Evolutionary conservation across 495 filamentous ascomycete species (phyloP).

Genomic region (Massariosphaeria phaeospora): DNA sequence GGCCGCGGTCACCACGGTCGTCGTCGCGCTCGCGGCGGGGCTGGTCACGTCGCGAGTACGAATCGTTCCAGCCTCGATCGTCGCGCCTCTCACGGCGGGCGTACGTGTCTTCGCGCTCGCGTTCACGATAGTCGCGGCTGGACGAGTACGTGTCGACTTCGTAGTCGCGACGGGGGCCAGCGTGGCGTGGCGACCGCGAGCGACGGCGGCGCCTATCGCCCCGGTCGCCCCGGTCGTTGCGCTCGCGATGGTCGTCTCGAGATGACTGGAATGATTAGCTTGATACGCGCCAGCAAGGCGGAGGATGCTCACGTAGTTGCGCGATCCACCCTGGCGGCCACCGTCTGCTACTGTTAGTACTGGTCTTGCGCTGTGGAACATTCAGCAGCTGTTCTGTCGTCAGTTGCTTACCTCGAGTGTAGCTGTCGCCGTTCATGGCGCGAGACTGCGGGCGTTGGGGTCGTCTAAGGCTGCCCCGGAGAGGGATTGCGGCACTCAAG

Average conservation of each 20-base stretch:
- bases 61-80: conserved; percentile 35
- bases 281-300: neutral
- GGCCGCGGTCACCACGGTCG: conserved; percentile 3
- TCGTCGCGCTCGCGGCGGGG: conserved; percentile 31
- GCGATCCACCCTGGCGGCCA: conserved; percentile 61
- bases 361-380: conserved; percentile 23
- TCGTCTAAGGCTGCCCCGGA: too few relatives aligned
- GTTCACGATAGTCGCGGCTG: conserved; percentile 81
- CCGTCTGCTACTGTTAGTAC: conserved; percentile 45
- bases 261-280: conserved; percentile 12
- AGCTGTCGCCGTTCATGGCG: conserved; percentile 84
- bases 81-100: conserved; percentile 52
- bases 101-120: conserved; percentile 87
- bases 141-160: conserved; percentile 86
- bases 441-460: neutral
- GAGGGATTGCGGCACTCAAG: too few relatives aligned
- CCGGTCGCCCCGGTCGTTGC: conserved; percentile 35
- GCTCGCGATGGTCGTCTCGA: conserved; percentile 32
- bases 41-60: conserved; percentile 27
- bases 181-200: conserved; percentile 62
- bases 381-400: conserved; percentile 7
- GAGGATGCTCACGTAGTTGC: conserved; percentile 59
- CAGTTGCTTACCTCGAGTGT: conserved; percentile 69
- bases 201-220: conserved; percentile 51
- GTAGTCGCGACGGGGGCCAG: conserved; percentile 56